These are phyloP conservation scores for Sporodiniella umbellata DNA, from an alignment of 371 early-diverging fungal species.

Conservation along the genomic window DNA sequence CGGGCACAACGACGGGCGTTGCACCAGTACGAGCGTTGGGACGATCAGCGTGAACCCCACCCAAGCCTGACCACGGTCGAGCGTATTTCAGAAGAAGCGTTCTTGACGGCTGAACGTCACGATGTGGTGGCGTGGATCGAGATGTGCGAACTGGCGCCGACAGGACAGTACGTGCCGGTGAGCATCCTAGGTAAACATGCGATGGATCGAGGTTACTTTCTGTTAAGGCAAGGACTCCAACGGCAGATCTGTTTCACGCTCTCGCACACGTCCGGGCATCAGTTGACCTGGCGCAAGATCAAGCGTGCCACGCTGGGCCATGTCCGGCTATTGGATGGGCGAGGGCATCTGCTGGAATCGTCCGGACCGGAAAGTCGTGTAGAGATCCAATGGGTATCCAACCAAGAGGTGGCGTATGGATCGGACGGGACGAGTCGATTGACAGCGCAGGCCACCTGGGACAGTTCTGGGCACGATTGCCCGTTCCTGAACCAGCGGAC, in stretches of 20 bases:
- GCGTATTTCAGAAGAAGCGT: slow-evolving; percentile 64
- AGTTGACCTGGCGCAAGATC: slow-evolving; percentile 63
- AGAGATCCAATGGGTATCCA: too few relatives aligned
- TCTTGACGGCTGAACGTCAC: slow-evolving; percentile 64
- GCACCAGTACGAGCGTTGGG: slow-evolving; percentile 61
- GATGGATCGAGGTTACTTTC: slow-evolving; percentile 65
- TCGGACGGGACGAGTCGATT: slow-evolving; percentile 65
- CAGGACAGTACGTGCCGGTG: slow-evolving; percentile 74
- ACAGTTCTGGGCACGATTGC: slow-evolving; percentile 78
- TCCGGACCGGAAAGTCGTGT: slow-evolving; percentile 49
- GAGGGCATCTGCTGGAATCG: slow-evolving; percentile 58
- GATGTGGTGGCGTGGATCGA: slow-evolving; percentile 70
- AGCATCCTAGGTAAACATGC: slow-evolving; percentile 55
- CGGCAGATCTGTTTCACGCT: slow-evolving; percentile 70
- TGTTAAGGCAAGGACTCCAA: slow-evolving; percentile 83
- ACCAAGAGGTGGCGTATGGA: slow-evolving; percentile 47
- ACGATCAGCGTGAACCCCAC: slow-evolving; percentile 49
- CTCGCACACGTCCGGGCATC: slow-evolving; percentile 73
- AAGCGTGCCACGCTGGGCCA: slow-evolving; percentile 58
- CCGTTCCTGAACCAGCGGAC: slow-evolving; percentile 72
- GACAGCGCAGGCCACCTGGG: slow-evolving; percentile 72
- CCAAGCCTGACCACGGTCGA: too few relatives aligned
- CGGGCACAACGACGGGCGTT: slow-evolving; percentile 50
- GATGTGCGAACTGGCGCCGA: slow-evolving; percentile 61
- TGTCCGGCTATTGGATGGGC: slow-evolving; percentile 63